These are phyloP conservation scores for Aspergillus unguis DNA, from an alignment of 2,329 filamentous ascomycete species.

Conservation along the genomic window DNA sequence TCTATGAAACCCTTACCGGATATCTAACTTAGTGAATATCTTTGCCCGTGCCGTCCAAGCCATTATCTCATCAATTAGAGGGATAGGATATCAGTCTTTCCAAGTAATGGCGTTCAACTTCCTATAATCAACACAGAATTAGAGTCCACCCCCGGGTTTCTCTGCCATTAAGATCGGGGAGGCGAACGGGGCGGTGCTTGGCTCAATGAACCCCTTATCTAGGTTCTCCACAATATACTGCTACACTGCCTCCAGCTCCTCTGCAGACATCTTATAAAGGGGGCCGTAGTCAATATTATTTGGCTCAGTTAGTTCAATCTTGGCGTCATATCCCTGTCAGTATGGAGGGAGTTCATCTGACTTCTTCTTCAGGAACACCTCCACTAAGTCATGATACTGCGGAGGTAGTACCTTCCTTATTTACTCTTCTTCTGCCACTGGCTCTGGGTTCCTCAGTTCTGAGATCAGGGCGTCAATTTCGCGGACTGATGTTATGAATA, in stretches of 20 bases:
- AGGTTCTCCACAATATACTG: not conserved
- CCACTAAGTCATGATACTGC: too few relatives aligned
- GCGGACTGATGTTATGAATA: too few relatives aligned
- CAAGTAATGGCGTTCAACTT: slow-evolving; percentile 28
- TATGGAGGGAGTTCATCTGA: not conserved
- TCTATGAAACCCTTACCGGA: slow-evolving; percentile 8
- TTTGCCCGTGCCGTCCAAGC: slow-evolving; percentile 14
- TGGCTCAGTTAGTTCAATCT: too few relatives aligned
- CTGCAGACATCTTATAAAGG: not conserved
- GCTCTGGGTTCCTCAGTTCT: too few relatives aligned
- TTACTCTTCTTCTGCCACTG: too few relatives aligned
- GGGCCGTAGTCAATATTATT: not conserved
- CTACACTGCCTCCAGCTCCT: not conserved
- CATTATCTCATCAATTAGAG: slow-evolving; percentile 24
- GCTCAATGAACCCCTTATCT: slow-evolving; percentile 11
- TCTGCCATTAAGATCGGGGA: slow-evolving; percentile 8
- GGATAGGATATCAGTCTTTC: slow-evolving; percentile 30
- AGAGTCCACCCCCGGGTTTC: not conserved
- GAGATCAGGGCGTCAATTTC: too few relatives aligned
- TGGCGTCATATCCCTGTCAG: too few relatives aligned
- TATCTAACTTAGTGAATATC: slow-evolving; percentile 23
- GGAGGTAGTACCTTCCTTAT: too few relatives aligned
- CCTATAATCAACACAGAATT: too few relatives aligned
- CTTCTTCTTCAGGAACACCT: not conserved
- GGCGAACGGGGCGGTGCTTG: not conserved